These are phyloP conservation scores for Akanthomyces muscarius DNA, from an alignment of 2,329 filamentous ascomycete species.

Conservation along the genomic window DNA sequence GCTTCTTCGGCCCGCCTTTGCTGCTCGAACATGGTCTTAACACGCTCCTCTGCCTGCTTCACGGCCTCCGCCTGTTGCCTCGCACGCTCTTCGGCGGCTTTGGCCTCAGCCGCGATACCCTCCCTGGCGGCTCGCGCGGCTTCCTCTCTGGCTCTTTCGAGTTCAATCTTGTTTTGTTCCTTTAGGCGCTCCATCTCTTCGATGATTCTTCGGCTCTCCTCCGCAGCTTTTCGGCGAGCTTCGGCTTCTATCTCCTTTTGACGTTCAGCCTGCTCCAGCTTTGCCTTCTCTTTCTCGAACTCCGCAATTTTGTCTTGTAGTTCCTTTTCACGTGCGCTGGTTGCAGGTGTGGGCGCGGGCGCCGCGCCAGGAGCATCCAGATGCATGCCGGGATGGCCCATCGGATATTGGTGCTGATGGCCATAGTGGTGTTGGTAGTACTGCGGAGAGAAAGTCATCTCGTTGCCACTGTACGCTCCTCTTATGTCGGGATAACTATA, in stretches of 20 bases:
- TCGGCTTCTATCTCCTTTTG: slow-evolving; percentile 33
- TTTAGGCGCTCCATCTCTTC: slow-evolving; percentile 39
- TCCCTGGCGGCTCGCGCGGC: slow-evolving; percentile 42
- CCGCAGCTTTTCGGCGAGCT: slow-evolving; percentile 39
- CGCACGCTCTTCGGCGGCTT: slow-evolving; percentile 44
- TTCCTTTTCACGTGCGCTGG: slow-evolving; percentile 29
- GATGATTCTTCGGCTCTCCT: slow-evolving; percentile 38
- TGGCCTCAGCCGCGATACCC: slow-evolving; percentile 42
- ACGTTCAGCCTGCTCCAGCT: slow-evolving; percentile 37
- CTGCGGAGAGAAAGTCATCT: neutral
- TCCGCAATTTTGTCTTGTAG: slow-evolving; percentile 38
- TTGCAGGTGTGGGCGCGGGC: slow-evolving; percentile 31
- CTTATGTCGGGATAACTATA: neutral
- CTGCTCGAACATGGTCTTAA: slow-evolving; percentile 36
- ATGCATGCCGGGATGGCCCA: slow-evolving; percentile 38
- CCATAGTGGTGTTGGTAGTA: slow-evolving; percentile 26
- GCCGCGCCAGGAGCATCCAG: slow-evolving; percentile 36
- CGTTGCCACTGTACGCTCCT: neutral
- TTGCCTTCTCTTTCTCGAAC: slow-evolving; percentile 30
- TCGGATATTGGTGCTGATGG: slow-evolving; percentile 39
- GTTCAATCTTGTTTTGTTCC: slow-evolving; percentile 44
- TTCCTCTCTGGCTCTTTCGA: slow-evolving; percentile 44
- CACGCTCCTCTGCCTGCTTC: slow-evolving; percentile 35
- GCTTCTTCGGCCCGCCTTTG: slow-evolving; percentile 43
- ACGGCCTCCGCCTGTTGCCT: slow-evolving; percentile 33